Conservation (phyloP, 768 basidiomycete genomes). For the Leucocoprinus sp. region DNA sequence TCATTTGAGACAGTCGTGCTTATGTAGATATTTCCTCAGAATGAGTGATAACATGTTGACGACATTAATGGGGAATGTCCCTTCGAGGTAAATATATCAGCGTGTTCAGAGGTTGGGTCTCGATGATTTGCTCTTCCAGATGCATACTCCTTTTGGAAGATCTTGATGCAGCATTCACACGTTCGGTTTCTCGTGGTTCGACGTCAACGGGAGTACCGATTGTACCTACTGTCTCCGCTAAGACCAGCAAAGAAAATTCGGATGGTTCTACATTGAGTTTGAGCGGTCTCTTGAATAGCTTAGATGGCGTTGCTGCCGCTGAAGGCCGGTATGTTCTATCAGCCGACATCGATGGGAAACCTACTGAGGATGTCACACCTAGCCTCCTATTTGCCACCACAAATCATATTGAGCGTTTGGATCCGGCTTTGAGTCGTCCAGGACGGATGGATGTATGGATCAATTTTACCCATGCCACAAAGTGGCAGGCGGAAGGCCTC, state of each 20-base stretch:
- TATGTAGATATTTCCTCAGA: conserved; percentile 27
- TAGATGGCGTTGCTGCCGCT: conserved; percentile 80
- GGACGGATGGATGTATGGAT: conserved; percentile 93
- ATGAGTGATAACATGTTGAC: conserved; percentile 89
- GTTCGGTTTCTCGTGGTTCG: conserved; percentile 75
- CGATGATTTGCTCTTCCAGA: conserved; percentile 31
- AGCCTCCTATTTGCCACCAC: conserved; percentile 87
- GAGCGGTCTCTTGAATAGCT: conserved; percentile 78
- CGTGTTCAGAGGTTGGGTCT: conserved; percentile 11
- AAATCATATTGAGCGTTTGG: conserved; percentile 89
- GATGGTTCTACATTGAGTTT: conserved; percentile 77
- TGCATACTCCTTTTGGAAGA: conserved; percentile 93
- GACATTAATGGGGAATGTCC: conserved; percentile 83
- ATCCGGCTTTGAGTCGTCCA: conserved; percentile 80
- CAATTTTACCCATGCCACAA: conserved; percentile 84
- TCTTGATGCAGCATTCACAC: conserved; percentile 87
- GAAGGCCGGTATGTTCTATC: conserved; percentile 64
- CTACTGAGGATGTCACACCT: conserved; percentile 12
- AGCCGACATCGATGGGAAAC: conserved; percentile 1
- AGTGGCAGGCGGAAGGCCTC: conserved; percentile 89
- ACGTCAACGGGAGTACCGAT: conserved; percentile 70
- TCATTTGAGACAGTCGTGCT: conserved; percentile 9
- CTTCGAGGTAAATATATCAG: conserved; percentile 48
- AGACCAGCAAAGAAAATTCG: conserved; percentile 33
- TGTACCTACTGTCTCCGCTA: conserved; percentile 30